Conservation (phyloP, 257 asterid species). For the Nicotiana attenuata region DNA sequence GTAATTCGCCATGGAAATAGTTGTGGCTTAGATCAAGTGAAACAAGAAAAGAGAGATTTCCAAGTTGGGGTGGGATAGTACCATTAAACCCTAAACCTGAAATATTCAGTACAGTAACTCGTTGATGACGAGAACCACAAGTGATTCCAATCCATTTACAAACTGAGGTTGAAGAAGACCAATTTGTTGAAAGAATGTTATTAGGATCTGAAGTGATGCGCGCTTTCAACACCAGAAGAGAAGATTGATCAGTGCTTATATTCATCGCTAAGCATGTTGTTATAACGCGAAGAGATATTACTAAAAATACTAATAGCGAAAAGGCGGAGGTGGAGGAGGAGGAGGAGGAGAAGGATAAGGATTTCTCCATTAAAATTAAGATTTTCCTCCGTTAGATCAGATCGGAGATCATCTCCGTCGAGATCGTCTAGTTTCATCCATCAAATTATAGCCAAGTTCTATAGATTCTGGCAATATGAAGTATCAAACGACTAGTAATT, state of each 20-base stretch:
- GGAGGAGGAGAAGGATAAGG: neutral
- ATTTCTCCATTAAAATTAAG: neutral
- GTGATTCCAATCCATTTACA: slow-evolving; percentile 34
- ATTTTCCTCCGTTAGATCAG: too few relatives aligned
- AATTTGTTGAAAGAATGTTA: slow-evolving; percentile 16
- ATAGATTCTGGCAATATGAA: too few relatives aligned
- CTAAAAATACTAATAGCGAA: neutral
- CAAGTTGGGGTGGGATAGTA: slow-evolving; percentile 25
- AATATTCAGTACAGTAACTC: slow-evolving; percentile 24
- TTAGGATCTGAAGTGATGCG: slow-evolving; percentile 5
- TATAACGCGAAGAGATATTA: neutral
- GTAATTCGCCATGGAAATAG: slow-evolving; percentile 22
- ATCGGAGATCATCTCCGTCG: too few relatives aligned
- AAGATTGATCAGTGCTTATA: slow-evolving; percentile 25
- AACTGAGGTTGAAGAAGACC: slow-evolving; percentile 16
- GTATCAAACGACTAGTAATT: too few relatives aligned
- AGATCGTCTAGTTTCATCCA: too few relatives aligned
- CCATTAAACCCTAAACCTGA: slow-evolving; percentile 26
- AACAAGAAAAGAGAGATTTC: slow-evolving; percentile 31
- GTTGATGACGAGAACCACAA: slow-evolving; percentile 25
- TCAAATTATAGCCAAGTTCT: too few relatives aligned
- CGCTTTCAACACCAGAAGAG: slow-evolving; percentile 22
- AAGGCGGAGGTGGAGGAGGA: neutral
- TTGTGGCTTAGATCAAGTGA: slow-evolving; percentile 26
- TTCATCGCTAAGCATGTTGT: neutral